Percentiles rank a stretch among this genome's conserved stretches.
These are phyloP conservation scores for Allium sativum DNA, from an alignment of 106 monocot species.

Conservation along the genomic window DNA sequence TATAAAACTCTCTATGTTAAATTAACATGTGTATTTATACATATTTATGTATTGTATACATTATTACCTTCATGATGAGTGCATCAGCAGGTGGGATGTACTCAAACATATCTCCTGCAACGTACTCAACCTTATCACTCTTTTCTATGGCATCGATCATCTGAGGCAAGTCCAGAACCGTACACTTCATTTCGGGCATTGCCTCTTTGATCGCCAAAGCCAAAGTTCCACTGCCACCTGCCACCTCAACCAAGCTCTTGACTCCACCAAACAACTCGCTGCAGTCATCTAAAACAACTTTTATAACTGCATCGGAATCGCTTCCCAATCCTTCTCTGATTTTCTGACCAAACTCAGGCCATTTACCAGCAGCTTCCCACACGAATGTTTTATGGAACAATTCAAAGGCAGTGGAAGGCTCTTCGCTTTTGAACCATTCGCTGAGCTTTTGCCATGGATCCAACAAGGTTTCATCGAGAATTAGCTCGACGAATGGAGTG, in stretches of 20 bases:
- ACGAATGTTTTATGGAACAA: not conserved
- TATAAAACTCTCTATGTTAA: too few species aligned
- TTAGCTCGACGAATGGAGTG: slow-evolving; percentile 3
- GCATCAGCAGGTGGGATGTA: too few species aligned
- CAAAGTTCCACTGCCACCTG: slow-evolving; percentile 7
- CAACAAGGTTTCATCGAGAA: not conserved
- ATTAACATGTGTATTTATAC: too few species aligned
- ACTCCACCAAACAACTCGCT: not conserved
- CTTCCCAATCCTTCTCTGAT: slow-evolving; percentile 10
- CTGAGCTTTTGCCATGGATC: slow-evolving; percentile 1
- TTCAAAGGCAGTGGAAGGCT: slow-evolving; percentile 2
- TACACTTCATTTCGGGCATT: too few species aligned
- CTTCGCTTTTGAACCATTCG: slow-evolving; percentile 1
- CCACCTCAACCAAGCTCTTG: slow-evolving; percentile 12
- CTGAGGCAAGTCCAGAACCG: too few species aligned
- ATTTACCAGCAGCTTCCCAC: not conserved
- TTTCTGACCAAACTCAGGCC: not conserved
- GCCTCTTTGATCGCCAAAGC: too few species aligned
- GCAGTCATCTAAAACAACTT: not conserved
- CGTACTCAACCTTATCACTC: too few species aligned
- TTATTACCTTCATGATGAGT: too few species aligned
- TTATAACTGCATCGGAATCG: not conserved
- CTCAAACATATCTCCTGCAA: too few species aligned
- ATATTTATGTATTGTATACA: too few species aligned
- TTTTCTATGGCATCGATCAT: too few species aligned